Percentiles rank a stretch among this genome's conserved stretches.
phyloP scores from a whole-genome alignment of 345 rosid genomes.

The Noccaea bulbosa region DNA sequence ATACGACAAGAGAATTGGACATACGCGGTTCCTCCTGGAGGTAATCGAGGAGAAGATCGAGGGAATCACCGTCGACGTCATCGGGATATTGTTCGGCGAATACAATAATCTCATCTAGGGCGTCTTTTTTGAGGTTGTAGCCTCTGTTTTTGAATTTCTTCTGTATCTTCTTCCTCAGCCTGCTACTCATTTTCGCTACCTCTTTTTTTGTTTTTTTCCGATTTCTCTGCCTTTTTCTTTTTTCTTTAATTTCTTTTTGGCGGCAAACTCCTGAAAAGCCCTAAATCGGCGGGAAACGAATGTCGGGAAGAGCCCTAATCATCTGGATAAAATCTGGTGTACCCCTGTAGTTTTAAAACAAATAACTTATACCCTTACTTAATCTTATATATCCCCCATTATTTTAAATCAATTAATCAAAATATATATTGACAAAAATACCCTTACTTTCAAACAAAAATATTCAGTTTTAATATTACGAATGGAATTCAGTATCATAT shows the following conservation, averaged over 20 bases:
- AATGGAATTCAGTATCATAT: no score
- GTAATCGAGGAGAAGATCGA: slow-evolving; percentile 80
- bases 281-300: slow-evolving; percentile 30
- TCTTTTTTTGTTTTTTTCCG: background rate
- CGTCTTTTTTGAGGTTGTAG: slow-evolving; percentile 69
- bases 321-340: no score
- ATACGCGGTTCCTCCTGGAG: slow-evolving; percentile 60
- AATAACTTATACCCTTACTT: no score
- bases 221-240: background rate
- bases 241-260: slow-evolving; percentile 8
- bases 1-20: background rate
- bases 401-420: no score
- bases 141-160: slow-evolving; percentile 82
- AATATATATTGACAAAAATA: no score
- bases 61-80: slow-evolving; percentile 68
- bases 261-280: slow-evolving; percentile 10
- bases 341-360: no score
- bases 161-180: slow-evolving; percentile 66
- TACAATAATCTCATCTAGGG: slow-evolving; percentile 66
- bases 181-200: slow-evolving; percentile 45
- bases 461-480: no score
- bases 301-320: slow-evolving; percentile 22
- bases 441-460: no score
- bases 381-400: no score
- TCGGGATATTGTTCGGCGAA: slow-evolving; percentile 65